Percentiles rank a stretch among this genome's conserved stretches.
These are phyloP conservation scores for Saitoella complicata DNA, from an alignment of 805 yeast species.

Conservation along the genomic window DNA sequence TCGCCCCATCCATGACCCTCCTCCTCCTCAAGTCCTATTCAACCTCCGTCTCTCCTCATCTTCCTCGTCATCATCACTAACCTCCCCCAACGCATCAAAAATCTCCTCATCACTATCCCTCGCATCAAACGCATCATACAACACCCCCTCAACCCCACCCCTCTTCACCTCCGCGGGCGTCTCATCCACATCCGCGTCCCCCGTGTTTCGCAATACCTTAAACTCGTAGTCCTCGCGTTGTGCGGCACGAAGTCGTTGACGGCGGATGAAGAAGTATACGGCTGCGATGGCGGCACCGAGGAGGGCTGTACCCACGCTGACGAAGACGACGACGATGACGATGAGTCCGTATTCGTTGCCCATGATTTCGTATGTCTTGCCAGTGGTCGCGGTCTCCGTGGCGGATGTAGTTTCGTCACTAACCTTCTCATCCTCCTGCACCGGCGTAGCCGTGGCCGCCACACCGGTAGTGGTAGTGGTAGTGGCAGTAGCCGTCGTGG, in stretches of 20 bases:
- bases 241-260: slow-evolving; percentile 23
- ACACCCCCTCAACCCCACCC: slow-evolving; percentile 3
- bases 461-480: slow-evolving; percentile 2
- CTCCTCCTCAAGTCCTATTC: neutral
- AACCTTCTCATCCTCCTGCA: slow-evolving; percentile 1
- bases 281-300: slow-evolving; percentile 11
- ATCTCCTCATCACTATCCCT: slow-evolving; percentile 12
- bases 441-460: slow-evolving; percentile 5
- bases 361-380: slow-evolving; percentile 16
- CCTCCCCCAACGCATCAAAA: slow-evolving; percentile 9
- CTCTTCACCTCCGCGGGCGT: slow-evolving; percentile 2
- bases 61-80: slow-evolving; percentile 9
- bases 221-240: slow-evolving; percentile 46
- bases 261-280: slow-evolving; percentile 27
- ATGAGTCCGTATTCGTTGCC: slow-evolving; percentile 23
- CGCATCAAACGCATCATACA: slow-evolving; percentile 12
- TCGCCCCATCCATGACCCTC: no score
- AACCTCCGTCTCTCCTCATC: slow-evolving; percentile 4
- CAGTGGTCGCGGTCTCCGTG: slow-evolving; percentile 19
- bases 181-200: no score
- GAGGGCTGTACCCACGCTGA: slow-evolving; percentile 7
- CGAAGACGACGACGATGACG: slow-evolving; percentile 31
- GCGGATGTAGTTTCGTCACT: slow-evolving; percentile 3
- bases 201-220: slow-evolving; percentile 31
- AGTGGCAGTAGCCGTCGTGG: slow-evolving; percentile 1